phyloP scores from a whole-genome alignment of 2,329 filamentous ascomycete species.

The Microsporum ferrugineum region DNA sequence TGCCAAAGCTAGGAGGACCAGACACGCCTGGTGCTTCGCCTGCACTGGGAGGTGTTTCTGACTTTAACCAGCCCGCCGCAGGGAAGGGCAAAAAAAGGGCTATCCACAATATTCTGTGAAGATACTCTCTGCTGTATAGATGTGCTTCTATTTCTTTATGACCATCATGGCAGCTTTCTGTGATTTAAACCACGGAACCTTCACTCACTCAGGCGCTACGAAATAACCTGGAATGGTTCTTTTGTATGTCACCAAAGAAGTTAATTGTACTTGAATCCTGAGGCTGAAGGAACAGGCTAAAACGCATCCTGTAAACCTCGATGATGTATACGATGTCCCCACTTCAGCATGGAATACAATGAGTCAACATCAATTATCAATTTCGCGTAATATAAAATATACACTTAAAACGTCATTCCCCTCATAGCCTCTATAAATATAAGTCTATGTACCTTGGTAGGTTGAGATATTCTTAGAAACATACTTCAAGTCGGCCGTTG shows the following conservation, averaged over 20 bases:
- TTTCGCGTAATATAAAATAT: neutral
- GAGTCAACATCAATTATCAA: neutral
- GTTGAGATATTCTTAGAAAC: neutral
- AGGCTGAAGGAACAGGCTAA: neutral
- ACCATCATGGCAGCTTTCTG: too few species aligned
- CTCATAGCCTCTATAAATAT: neutral
- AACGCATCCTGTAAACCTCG: neutral
- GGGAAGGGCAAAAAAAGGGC: slow-evolving; percentile 20
- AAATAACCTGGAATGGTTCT: too few species aligned
- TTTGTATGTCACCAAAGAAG: too few species aligned
- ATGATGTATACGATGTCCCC: neutral
- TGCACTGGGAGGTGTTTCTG: neutral
- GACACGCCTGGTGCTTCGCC: slow-evolving; percentile 10
- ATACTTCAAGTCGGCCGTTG: neutral
- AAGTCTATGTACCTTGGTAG: neutral
- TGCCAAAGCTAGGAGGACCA: slow-evolving; percentile 7
- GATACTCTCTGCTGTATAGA: slow-evolving; percentile 2
- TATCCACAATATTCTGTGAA: neutral
- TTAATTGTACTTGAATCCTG: too few species aligned
- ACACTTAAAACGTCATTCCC: neutral
- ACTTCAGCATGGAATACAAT: neutral
- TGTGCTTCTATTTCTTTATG: too few species aligned
- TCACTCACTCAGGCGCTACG: too few species aligned
- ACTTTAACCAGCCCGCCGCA: neutral
- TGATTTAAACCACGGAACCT: too few species aligned